Conservation (phyloP, 768 basidiomycete genomes). For the button mushroom (Agaricus bisporus) region DNA sequence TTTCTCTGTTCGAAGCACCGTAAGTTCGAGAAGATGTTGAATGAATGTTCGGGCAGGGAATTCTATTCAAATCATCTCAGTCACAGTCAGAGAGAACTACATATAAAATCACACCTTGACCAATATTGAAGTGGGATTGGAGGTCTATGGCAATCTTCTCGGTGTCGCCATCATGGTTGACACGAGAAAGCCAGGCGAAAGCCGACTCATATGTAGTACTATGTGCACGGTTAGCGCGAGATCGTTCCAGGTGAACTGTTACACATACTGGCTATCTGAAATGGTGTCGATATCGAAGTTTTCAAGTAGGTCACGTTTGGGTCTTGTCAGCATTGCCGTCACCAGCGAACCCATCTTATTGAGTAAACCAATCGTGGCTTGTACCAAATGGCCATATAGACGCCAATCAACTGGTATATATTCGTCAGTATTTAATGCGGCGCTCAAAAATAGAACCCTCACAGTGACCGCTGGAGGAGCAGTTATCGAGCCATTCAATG, state of each 20-base stretch:
- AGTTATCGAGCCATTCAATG: constrained; percentile 42
- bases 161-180: constrained; percentile 23
- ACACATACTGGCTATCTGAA: constrained; percentile 35
- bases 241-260: not conserved
- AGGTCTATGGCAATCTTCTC: constrained; percentile 31
- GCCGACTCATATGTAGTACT: constrained; percentile 37
- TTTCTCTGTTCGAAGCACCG: constrained; percentile 24
- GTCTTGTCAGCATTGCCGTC: constrained; percentile 16
- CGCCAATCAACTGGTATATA: constrained; percentile 48
- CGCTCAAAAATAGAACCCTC: constrained; percentile 16
- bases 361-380: constrained; percentile 33
- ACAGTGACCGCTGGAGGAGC: constrained; percentile 39
- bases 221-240: constrained; percentile 4
- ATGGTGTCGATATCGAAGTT: constrained; percentile 25
- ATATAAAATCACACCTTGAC: constrained; percentile 29
- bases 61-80: constrained; percentile 19
- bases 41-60: constrained; percentile 45
- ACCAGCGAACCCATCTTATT: constrained; percentile 26
- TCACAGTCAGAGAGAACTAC: not conserved
- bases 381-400: constrained; percentile 40
- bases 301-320: constrained; percentile 22
- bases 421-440: not conserved
- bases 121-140: constrained; percentile 38
- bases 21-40: constrained; percentile 40
- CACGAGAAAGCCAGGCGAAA: constrained; percentile 33